Evolutionary conservation across 257 asterid species (phyloP).

Genomic region (Solanum okadae): DNA sequence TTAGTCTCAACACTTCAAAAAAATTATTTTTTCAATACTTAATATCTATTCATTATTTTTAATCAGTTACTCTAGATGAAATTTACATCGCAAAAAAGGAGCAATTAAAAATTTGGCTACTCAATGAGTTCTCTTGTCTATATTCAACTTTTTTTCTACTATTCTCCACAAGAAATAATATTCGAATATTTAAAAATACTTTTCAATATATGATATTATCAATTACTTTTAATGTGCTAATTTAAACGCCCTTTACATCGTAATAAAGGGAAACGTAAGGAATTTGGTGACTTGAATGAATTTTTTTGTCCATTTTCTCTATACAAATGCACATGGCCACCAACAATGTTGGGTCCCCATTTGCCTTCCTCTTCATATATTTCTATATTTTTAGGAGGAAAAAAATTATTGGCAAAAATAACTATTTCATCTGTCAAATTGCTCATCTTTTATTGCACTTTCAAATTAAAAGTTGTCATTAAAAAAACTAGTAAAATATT

Average conservation of each 20-base stretch:
- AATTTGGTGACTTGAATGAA: background rate
- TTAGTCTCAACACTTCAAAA: background rate
- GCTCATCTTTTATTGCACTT: background rate
- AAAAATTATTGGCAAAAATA: background rate
- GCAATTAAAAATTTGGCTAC: background rate
- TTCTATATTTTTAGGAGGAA: background rate
- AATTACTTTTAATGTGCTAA: background rate
- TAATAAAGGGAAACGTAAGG: background rate
- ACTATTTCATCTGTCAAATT: background rate
- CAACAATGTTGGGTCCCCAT: background rate
- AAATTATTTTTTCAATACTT: too few species aligned
- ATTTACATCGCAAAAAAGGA: too few species aligned
- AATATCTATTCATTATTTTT: too few species aligned
- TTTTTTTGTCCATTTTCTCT: background rate
- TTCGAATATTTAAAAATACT: background rate
- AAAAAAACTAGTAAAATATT: background rate
- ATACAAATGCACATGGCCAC: constrained; percentile 8
- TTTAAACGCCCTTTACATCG: background rate
- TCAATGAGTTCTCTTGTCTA: too few species aligned
- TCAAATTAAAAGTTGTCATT: background rate
- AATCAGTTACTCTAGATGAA: too few species aligned
- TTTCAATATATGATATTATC: background rate
- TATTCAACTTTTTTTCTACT: too few species aligned
- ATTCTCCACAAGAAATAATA: too few species aligned
- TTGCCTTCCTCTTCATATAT: background rate